Conservation (phyloP, 1,139 yeast genomes). For the Lodderomyces pseudojiufengensis region DNA sequence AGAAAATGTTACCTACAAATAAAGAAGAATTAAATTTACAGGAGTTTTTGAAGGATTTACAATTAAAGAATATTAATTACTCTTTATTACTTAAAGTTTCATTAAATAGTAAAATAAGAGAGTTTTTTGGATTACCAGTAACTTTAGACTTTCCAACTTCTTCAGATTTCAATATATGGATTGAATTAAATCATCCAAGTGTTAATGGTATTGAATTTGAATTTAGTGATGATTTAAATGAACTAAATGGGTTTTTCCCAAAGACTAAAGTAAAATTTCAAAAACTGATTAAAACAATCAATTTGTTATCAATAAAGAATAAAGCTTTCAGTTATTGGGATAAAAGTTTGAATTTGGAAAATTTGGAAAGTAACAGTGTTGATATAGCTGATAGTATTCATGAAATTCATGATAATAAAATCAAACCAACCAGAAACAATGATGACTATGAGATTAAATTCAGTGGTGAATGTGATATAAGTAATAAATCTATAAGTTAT, state of each 20-base stretch:
- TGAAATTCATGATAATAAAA: constrained; percentile 17
- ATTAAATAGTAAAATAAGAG: constrained; percentile 18
- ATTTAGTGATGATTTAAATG: constrained; percentile 10
- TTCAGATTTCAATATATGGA: constrained; percentile 25
- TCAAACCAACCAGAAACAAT: constrained; percentile 13
- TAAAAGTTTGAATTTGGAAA: constrained; percentile 18
- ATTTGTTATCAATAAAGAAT: constrained; percentile 18
- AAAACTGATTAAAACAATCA: constrained; percentile 29
- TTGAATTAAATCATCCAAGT: constrained; percentile 27
- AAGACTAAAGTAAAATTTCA: too few relatives aligned
- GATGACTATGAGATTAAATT: constrained; percentile 24
- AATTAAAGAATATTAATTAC: constrained; percentile 23
- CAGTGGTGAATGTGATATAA: constrained; percentile 21
- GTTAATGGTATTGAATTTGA: constrained; percentile 28
- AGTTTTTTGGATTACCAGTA: constrained; percentile 31
- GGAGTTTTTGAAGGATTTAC: constrained; percentile 16
- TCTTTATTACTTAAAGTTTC: constrained; percentile 29
- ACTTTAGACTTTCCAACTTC: constrained; percentile 12
- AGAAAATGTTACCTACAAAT: constrained; percentile 1
- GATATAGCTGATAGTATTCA: constrained; percentile 22
- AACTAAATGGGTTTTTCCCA: too few relatives aligned
- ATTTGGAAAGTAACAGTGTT: constrained; percentile 20
- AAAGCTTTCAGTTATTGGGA: constrained; percentile 22
- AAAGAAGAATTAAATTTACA: constrained; percentile 11
- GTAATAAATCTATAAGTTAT: constrained; percentile 16